A percentile compares a stretch with the other conserved stretches of the same genome.
Evolutionary conservation across 176 grass and related monocot genomes (phyloP).

Genomic region (Carex scoparia): DNA sequence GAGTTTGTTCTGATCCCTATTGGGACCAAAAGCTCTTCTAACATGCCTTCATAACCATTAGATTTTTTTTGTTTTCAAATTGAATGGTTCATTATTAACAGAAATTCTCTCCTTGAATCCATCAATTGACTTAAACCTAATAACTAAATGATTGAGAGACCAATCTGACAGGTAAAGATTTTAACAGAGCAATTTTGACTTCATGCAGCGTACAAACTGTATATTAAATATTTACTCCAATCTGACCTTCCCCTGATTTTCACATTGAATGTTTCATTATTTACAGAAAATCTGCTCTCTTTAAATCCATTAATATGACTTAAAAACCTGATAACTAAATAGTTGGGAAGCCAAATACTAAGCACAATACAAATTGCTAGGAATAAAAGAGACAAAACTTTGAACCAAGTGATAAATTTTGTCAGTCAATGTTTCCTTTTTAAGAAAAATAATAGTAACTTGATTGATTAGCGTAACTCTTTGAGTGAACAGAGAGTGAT

Average conservation of each 20-base stretch:
- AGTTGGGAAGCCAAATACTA: not conserved
- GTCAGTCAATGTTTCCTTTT: not conserved
- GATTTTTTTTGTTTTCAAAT: no score
- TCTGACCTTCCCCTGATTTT: not conserved
- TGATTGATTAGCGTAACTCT: not conserved
- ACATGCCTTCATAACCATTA: no score
- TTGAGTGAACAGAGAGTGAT: slow-evolving; percentile 5
- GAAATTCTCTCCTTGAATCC: no score
- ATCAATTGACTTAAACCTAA: no score
- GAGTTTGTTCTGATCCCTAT: no score
- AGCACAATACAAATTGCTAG: not conserved
- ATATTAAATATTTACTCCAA: no score
- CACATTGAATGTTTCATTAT: not conserved
- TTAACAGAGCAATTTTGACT: no score
- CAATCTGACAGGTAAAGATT: no score
- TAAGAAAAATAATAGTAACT: not conserved
- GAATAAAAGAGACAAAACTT: slow-evolving; percentile 11
- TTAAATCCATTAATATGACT: not conserved
- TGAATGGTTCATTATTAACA: no score
- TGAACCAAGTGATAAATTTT: not conserved
- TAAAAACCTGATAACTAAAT: not conserved
- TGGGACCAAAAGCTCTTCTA: no score
- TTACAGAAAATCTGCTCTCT: not conserved
- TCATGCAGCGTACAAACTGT: no score
- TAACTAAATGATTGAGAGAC: no score